Percentiles rank a stretch among this genome's conserved stretches.
Conservation (phyloP, 2,329 filamentous ascomycete genomes). For the Daldinia sp. region DNA sequence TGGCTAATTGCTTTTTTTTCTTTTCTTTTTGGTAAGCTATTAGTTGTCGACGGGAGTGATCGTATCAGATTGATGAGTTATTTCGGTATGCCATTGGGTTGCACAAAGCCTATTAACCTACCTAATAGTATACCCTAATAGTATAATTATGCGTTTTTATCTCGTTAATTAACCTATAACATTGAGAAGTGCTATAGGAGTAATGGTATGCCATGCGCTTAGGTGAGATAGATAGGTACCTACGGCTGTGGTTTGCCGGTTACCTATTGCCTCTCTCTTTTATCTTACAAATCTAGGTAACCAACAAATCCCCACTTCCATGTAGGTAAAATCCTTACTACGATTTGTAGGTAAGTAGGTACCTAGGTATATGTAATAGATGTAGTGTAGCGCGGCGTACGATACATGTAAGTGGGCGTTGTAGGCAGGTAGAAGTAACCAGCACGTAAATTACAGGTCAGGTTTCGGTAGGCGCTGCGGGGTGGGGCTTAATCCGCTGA, state of each 20-base stretch:
- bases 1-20: constrained; percentile 21
- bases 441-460: background rate
- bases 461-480: constrained; percentile 29
- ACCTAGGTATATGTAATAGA: background rate
- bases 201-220: no score
- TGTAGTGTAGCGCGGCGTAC: background rate
- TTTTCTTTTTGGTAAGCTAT: constrained; percentile 9
- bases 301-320: background rate
- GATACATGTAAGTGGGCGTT: background rate
- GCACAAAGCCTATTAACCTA: background rate
- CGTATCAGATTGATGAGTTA: constrained; percentile 13
- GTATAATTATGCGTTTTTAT: no score
- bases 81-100: background rate
- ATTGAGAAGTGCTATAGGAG: no score
- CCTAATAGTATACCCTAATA: background rate
- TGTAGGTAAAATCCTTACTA: constrained; percentile 14
- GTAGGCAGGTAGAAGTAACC: background rate
- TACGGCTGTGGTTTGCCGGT: no score
- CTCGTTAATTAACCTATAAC: no score
- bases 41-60: background rate
- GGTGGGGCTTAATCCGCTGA: constrained; percentile 6
- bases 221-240: background rate
- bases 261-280: background rate
- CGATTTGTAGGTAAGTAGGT: background rate
- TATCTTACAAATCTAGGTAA: background rate